These are phyloP conservation scores for Bruguiera gymnorhiza DNA, from an alignment of 345 rosid genomes.

Conservation along the genomic window DNA sequence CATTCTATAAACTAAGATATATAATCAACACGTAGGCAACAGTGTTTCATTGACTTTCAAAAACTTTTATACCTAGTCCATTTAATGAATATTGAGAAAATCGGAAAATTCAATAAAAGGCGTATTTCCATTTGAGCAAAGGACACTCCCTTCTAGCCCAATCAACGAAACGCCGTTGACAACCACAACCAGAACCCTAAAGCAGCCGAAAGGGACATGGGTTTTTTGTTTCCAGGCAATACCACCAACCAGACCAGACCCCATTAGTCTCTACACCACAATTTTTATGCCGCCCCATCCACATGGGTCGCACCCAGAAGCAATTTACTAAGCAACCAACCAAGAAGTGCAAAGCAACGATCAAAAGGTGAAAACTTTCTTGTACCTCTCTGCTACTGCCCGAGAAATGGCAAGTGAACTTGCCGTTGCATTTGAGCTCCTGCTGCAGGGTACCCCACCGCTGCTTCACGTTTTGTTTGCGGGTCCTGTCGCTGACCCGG, in stretches of 20 bases:
- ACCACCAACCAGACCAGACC: not conserved
- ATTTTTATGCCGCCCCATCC: not conserved
- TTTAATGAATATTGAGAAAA: not conserved
- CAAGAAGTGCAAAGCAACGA: not conserved
- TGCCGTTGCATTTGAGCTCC: constrained; percentile 45
- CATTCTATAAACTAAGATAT: not conserved
- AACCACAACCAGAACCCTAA: not conserved
- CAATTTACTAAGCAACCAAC: not conserved
- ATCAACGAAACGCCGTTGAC: too few species aligned
- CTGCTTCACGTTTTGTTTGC: constrained; percentile 16
- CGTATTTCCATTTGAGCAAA: not conserved
- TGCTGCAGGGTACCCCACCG: constrained; percentile 42
- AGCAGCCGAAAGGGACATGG: not conserved
- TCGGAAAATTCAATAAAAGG: not conserved
- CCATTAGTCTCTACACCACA: not conserved
- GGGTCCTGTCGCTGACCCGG: constrained; percentile 5
- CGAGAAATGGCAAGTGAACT: constrained; percentile 70
- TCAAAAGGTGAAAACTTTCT: not conserved
- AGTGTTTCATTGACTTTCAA: not conserved
- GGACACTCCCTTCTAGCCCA: too few species aligned
- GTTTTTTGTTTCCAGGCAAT: not conserved
- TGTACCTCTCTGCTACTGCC: constrained; percentile 61
- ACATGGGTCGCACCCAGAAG: not conserved
- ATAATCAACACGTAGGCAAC: not conserved
- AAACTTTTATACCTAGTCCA: not conserved